A percentile compares a stretch with the other conserved stretches of the same genome.
phyloP scores from a whole-genome alignment of 352 stramenopile species.

The Plasmopara viticola region DNA sequence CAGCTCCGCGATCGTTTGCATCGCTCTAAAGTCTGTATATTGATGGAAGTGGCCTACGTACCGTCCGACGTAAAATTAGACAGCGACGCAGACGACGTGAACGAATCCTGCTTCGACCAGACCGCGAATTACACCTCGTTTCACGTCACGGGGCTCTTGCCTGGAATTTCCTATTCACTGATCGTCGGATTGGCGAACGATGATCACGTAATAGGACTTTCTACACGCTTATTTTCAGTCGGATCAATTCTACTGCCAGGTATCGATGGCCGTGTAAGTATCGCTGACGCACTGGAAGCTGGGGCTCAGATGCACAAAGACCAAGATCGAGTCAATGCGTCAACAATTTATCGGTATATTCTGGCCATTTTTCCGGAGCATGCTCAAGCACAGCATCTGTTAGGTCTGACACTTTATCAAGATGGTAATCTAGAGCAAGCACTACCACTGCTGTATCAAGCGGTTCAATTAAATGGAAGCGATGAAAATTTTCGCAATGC shows the following conservation, averaged over 20 bases:
- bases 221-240: conserved; percentile 57
- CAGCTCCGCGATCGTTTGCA: conserved; percentile 20
- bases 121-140: too few species aligned
- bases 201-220: conserved; percentile 50
- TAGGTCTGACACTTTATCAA: too few species aligned
- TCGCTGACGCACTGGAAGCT: conserved; percentile 37
- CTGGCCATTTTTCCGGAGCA: too few species aligned
- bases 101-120: too few species aligned
- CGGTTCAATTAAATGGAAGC: too few species aligned
- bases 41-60: conserved; percentile 40
- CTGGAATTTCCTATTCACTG: conserved; percentile 48
- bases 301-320: conserved; percentile 34
- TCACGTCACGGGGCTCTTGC: conserved; percentile 41
- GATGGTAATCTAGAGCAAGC: too few species aligned
- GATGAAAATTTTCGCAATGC: too few species aligned
- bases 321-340: too few species aligned
- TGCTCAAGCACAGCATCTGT: too few species aligned
- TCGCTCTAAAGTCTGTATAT: conserved; percentile 46
- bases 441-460: too few species aligned
- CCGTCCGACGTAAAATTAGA: conserved; percentile 32
- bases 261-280: conserved; percentile 25
- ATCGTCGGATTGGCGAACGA: conserved; percentile 42
- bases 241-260: conserved; percentile 32
- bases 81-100: too few species aligned
- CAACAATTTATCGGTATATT: too few species aligned